Base-by-base conservation (phyloP, 2,329 filamentous ascomycete genomes). In the Verticillium albo-atrum region DNA sequence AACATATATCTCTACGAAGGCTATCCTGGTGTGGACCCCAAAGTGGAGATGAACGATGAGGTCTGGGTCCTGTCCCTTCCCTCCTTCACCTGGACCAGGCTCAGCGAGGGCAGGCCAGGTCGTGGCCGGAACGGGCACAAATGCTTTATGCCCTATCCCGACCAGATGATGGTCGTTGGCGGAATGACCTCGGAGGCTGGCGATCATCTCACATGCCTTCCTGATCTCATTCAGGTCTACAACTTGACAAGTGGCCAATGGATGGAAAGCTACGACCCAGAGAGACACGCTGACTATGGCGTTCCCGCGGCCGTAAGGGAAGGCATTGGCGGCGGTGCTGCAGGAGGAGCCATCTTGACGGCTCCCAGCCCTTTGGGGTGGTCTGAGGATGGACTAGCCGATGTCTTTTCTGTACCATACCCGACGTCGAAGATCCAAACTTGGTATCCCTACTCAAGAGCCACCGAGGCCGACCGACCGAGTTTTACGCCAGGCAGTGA, bases 1-100 rank as follows among this genome's bases (percentile, higher is more conserved):
- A 92, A 93, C 69, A 87, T 96, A 55, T 93, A 94, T 77, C 91
- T 91, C 75, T 95, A 92, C 66, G 91, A 90, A 17, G 91, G 91
- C 0, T 93, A 89, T 68, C 75, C 85, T 60, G 85, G 83, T 0
- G 64, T 86, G 6, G 60, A 80, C 59, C 28, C 61, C 0, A 56
- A 52, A 0, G 61, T 72, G 0, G 61, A 71, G 15, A 83, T 79
- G 63, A 79, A 72, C 58, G 86, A 92, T 61, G 89, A 91, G 54
- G 89, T 94, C 70, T 95, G 90, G 90, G 88, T 92, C 25, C 77
- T 95, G 14, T 91, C 90, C 0, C 75, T 96, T 6, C 91, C 91
- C 0, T 88, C 88, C 0, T 96, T 96, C 70, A 90, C 85, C 5
- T 95, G 91, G 91, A 89, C 89, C 57, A 76, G 77, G 65, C 68